Percentiles rank a stretch among this genome's conserved stretches.
These are phyloP conservation scores for Oemleria cerasiformis DNA, from an alignment of 306 rosid species.

Conservation along the genomic window DNA sequence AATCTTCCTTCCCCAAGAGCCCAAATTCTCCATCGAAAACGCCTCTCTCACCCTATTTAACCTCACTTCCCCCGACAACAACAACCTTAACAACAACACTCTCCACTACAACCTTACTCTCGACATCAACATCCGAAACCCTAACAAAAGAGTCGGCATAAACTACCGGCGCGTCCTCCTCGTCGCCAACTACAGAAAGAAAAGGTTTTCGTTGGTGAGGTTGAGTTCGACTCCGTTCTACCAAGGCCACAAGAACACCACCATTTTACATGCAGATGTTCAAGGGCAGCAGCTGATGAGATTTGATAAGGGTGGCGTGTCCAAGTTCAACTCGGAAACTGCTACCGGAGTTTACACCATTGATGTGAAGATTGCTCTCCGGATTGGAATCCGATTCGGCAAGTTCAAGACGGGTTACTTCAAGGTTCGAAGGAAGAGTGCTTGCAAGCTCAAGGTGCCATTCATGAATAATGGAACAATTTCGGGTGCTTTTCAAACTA, in stretches of 20 bases:
- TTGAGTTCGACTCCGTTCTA: slow-evolving; percentile 31
- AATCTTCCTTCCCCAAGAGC: slow-evolving; percentile 46
- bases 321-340: slow-evolving; percentile 25
- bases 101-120: slow-evolving; percentile 23
- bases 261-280: slow-evolving; percentile 22
- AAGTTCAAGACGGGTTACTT: slow-evolving; percentile 41
- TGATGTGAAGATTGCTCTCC: slow-evolving; percentile 33
- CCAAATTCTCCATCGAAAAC: slow-evolving; percentile 42
- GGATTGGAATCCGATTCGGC: slow-evolving; percentile 36
- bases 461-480: slow-evolving; percentile 6
- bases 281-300: slow-evolving; percentile 27
- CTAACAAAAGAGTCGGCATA: slow-evolving; percentile 47
- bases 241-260: slow-evolving; percentile 49
- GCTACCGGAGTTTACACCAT: slow-evolving; percentile 30
- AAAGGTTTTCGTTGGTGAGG: slow-evolving; percentile 17
- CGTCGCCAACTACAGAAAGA: slow-evolving; percentile 35
- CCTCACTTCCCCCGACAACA: slow-evolving; percentile 3
- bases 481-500: not conserved
- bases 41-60: slow-evolving; percentile 53
- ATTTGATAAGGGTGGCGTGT: slow-evolving; percentile 15
- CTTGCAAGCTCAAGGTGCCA: slow-evolving; percentile 17
- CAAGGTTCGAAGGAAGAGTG: slow-evolving; percentile 1
- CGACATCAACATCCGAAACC: slow-evolving; percentile 45
- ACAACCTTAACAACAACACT: slow-evolving; percentile 8
- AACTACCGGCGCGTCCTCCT: slow-evolving; percentile 46